Base-by-base conservation (phyloP, 23 red algal species). In the Gracilaria vermiculophylla region DNA sequence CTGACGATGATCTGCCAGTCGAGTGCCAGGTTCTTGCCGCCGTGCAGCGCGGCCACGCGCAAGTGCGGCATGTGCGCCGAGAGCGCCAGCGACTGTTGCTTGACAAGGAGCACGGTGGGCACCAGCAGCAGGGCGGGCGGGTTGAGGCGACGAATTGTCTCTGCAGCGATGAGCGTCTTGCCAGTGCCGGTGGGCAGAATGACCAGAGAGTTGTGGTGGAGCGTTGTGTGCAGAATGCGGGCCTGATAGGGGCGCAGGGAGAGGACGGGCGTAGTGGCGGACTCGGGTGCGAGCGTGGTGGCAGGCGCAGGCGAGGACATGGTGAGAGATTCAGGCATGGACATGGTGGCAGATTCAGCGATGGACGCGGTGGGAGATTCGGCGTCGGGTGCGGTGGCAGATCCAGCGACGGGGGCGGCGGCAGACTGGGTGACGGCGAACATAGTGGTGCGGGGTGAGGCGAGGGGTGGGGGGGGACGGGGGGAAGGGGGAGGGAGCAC, bases 121-220 rank as follows among this genome's bases (percentile, higher is more conserved):
- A 86, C 81, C 32, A 76, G 49, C 15, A 92, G 47, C 23, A 92
- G 12, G 23, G 88, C 42, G n/a, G 57, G 81, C 41, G 70, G 29
- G 41, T 19, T 4, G 33, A 86, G 9, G n/a, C 13, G 74, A 29
- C 47, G 56, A 60, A 95, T 84, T 14, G 89, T 53, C 7, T 84
- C 84, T 0, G 72, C 85, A 41, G 93, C 93, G 44, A 95, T 95
- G 58, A 95, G 69, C 25, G 93, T 95, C 77, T 95, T 95, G 40
- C 93, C 93, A 1, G 81, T n/a, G 34, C 93, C 93, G 5, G 93
- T 85, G 21, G 93, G 93, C 44, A 95, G 49, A 6, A 86, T 69
- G 32, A 95, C 78, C 2, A 95, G 53, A 5, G 83, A 84, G 66
- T 95, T 95, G 23, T 56, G 19, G 2, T 9, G 57, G 36, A 90